A percentile compares a stretch with the other conserved stretches of the same genome.
These are phyloP conservation scores for Sugiyamaella sp. DNA, from an alignment of 1,139 yeast species.

Conservation along the genomic window DNA sequence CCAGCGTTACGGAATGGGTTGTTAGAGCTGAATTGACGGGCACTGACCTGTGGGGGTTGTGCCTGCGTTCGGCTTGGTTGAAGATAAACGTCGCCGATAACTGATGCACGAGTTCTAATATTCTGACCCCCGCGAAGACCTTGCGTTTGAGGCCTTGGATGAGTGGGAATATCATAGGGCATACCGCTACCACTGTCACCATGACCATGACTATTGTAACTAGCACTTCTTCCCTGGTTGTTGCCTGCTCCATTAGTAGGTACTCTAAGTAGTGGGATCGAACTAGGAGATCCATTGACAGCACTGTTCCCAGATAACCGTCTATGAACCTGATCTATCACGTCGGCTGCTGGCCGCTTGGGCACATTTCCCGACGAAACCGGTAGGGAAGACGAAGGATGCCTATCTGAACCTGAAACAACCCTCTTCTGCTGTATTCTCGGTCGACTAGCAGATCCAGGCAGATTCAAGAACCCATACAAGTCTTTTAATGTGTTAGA, in stretches of 20 bases:
- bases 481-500: constrained; percentile 3
- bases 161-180: not conserved
- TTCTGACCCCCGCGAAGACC: constrained; percentile 9
- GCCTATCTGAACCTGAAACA: constrained; percentile 16
- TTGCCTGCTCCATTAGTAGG: constrained; percentile 5
- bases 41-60: not conserved
- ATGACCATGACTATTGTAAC: constrained; percentile 1
- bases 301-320: constrained; percentile 25
- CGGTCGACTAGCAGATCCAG: constrained; percentile 1
- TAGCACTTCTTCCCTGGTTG: not conserved
- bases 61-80: not conserved
- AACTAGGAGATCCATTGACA: constrained; percentile 18
- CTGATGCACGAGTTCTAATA: constrained; percentile 16
- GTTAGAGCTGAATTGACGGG: constrained; percentile 7
- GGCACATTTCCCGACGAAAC: constrained; percentile 24
- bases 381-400: constrained; percentile 30
- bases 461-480: constrained; percentile 18
- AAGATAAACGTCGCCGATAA: constrained; percentile 4
- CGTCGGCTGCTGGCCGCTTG: constrained; percentile 31
- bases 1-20: constrained; percentile 10
- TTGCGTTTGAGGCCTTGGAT: not conserved
- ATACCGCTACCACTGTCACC: not conserved
- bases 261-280: constrained; percentile 28
- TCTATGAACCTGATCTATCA: constrained; percentile 32
- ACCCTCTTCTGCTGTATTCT: constrained; percentile 3